Conservation (phyloP, 2,329 filamentous ascomycete genomes). For the Clonostachys byssicola region DNA sequence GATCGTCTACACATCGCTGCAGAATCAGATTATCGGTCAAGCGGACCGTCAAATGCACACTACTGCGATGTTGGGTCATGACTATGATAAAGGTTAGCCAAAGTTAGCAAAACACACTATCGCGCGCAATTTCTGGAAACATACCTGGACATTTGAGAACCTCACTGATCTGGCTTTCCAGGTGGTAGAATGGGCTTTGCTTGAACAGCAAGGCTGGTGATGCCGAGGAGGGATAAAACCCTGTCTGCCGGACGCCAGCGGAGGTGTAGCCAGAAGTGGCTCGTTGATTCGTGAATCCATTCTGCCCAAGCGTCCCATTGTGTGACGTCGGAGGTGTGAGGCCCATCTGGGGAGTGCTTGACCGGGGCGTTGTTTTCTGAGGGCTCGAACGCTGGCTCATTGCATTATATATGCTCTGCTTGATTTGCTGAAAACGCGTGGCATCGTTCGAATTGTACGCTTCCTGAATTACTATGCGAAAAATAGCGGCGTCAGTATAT, state of each 20-base stretch:
- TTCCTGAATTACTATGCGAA: slow-evolving; percentile 36
- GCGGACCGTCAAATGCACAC: slow-evolving; percentile 22
- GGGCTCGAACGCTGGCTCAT: slow-evolving; percentile 19
- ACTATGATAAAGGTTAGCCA: slow-evolving; percentile 34
- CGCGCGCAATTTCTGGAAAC: slow-evolving; percentile 14
- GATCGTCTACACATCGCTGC: slow-evolving; percentile 53
- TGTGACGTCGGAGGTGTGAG: neutral
- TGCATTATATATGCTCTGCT: slow-evolving; percentile 32
- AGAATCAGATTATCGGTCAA: slow-evolving; percentile 48
- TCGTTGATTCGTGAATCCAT: neutral
- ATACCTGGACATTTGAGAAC: slow-evolving; percentile 70
- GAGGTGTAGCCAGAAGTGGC: neutral
- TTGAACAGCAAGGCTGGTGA: slow-evolving; percentile 40
- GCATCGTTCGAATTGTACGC: slow-evolving; percentile 27
- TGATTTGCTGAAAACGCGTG: slow-evolving; percentile 35
- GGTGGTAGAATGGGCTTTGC: slow-evolving; percentile 79
- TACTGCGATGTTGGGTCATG: slow-evolving; percentile 40
- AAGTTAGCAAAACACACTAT: neutral
- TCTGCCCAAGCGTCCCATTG: neutral
- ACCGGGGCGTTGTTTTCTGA: slow-evolving; percentile 3
- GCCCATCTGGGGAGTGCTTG: neutral
- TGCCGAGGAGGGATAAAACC: neutral
- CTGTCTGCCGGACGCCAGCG: too few species aligned
- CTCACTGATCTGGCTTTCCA: slow-evolving; percentile 60
- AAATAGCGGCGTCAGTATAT: neutral